Evolutionary conservation across 2,329 filamentous ascomycete species (phyloP), one percentile per base, ranked within the genome.

Genomic region (Diaporthe vexans): DNA sequence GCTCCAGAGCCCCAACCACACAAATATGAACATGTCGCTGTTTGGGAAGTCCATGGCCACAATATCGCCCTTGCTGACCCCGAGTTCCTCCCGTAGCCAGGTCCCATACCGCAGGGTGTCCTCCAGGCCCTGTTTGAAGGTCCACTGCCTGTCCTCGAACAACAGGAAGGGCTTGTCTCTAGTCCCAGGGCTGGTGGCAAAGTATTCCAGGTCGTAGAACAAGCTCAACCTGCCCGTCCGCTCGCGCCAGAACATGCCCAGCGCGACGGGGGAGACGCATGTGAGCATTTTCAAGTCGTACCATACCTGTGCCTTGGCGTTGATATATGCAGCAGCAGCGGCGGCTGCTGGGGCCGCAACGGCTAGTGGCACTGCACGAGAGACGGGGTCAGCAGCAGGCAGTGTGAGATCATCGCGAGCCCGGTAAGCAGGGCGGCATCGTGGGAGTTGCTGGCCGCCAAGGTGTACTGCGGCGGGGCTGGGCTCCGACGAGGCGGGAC

Each of bases 41-140:
- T 97, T 98, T 83, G 93, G 92, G 77, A 94, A 94, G 81, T 97
- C 89, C 78, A 97, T 88, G 11, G 94, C 94, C 24, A 97, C 93
- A 46, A 97, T 91, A 70, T 97, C 94, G 58, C 90, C 90, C 35
- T 91, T 89, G 77, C 91, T 88, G 61, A 97, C 86, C 40, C 87
- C 87, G 70, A 92, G 88, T 13, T 84, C 87, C 1, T 88, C 87
- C 81, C 91, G 92, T 71, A 97, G 84, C 93, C 94, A 97, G 71
- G 89, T 86, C 37, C 94, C 94, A 79, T 95, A 94, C 74, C 91
- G 91, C 56, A 97, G 85, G 1, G 90, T 89, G 11, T 84, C 88
- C 71, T 94, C 89, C 82, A 97, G 97, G 2, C 90, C 87, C 79
- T 97, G 87, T n/a, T 90, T 90, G 81, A 94, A 97, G 1, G 93